These are phyloP conservation scores for Magnusiomyces suaveolens DNA, from an alignment of 1,139 yeast genomes.

Conservation along the genomic window DNA sequence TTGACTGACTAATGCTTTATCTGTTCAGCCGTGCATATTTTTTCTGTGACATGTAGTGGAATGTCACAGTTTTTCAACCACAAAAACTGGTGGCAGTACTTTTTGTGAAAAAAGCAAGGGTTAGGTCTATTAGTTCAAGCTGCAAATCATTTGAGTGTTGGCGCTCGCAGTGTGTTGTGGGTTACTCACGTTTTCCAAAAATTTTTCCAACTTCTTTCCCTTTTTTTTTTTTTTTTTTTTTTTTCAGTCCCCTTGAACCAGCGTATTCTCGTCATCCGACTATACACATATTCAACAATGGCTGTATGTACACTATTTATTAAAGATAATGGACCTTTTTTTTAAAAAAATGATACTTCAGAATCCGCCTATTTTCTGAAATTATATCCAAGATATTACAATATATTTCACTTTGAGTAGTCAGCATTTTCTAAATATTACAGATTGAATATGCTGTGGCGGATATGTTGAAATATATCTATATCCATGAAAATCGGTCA, in stretches of 20 bases:
- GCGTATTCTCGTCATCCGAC: constrained; percentile 5
- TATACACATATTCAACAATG: constrained; percentile 10
- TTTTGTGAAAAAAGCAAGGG: not conserved
- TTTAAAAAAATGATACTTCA: too few relatives aligned
- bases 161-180: not conserved
- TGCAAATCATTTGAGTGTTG: not conserved
- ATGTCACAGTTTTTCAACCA: not conserved
- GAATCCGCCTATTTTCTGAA: too few relatives aligned
- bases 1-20: not conserved
- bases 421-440: not conserved
- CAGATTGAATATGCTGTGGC: too few relatives aligned
- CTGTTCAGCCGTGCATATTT: not conserved
- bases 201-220: not conserved
- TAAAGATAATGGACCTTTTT: not conserved
- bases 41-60: not conserved
- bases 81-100: not conserved
- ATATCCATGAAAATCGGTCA: not conserved
- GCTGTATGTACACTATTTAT: constrained; percentile 12
- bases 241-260: constrained; percentile 4
- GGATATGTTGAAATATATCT: too few relatives aligned
- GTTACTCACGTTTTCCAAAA: not conserved
- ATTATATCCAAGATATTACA: too few relatives aligned
- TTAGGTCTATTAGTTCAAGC: not conserved
- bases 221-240: constrained; percentile 3
- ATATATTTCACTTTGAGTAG: not conserved